Conservation (phyloP, 2,329 filamentous ascomycete genomes). For the Chaetomium sp. region DNA sequence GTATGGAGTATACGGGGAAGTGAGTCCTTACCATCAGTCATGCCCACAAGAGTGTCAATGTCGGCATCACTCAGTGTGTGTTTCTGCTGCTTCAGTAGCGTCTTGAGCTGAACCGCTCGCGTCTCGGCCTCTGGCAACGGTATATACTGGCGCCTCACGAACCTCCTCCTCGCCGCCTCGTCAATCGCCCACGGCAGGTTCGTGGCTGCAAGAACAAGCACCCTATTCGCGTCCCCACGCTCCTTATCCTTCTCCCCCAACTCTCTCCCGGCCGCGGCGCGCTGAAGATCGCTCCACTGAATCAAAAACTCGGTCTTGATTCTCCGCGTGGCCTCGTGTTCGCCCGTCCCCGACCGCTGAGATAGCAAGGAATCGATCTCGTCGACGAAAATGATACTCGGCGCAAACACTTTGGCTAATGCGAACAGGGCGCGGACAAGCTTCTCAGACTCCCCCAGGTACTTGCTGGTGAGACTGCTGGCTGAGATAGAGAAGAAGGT, state of each 20-base stretch:
- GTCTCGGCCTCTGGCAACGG: conserved; percentile 86
- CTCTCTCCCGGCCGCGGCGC: conserved; percentile 85
- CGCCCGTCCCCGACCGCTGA: conserved; percentile 76
- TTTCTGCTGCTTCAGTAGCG: conserved; percentile 82
- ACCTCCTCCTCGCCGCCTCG: conserved; percentile 86
- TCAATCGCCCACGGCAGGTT: conserved; percentile 98
- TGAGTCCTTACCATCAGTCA: conserved; percentile 74
- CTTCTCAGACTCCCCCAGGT: conserved; percentile 94
- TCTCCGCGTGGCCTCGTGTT: conserved; percentile 88
- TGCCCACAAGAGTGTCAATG: conserved; percentile 69
- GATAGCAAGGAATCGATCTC: conserved; percentile 95
- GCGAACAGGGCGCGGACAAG: conserved; percentile 89
- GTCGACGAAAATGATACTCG: conserved; percentile 97
- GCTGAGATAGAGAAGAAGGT: conserved; percentile 98
- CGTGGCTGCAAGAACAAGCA: conserved; percentile 91
- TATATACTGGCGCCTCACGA: conserved; percentile 94
- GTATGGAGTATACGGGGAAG: not conserved
- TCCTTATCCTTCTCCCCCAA: conserved; percentile 65
- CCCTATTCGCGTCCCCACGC: conserved; percentile 79
- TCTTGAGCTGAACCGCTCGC: conserved; percentile 75
- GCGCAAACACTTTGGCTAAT: conserved; percentile 84
- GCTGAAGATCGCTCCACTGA: conserved; percentile 92
- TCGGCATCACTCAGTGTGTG: conserved; percentile 74
- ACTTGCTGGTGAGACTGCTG: conserved; percentile 92
- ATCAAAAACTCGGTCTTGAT: conserved; percentile 99